phyloP scores from a whole-genome alignment of 257 asterid genomes.

The Solanum boliviense region DNA sequence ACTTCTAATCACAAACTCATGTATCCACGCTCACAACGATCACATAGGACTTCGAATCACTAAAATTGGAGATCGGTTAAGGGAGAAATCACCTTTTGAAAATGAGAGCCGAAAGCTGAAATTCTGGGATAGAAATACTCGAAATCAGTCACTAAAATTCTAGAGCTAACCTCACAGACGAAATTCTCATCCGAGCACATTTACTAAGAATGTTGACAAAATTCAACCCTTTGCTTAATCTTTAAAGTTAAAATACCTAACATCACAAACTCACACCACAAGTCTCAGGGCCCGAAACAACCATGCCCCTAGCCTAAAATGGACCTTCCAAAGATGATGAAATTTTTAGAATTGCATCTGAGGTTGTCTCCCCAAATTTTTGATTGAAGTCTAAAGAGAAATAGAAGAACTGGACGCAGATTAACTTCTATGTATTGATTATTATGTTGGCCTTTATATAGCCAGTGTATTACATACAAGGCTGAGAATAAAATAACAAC shows the following conservation, averaged over 20 bases:
- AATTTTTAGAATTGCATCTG: background rate
- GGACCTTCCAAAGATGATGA: background rate
- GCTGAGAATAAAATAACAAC: too few relatives aligned
- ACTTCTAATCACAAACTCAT: background rate
- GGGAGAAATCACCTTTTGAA: background rate
- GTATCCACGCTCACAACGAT: background rate
- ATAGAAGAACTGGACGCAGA: too few relatives aligned
- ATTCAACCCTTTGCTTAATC: background rate
- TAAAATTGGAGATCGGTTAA: too few relatives aligned
- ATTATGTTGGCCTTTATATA: too few relatives aligned
- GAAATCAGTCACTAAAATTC: background rate
- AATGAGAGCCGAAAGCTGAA: accelerated
- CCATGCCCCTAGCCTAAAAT: background rate
- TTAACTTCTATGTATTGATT: too few relatives aligned
- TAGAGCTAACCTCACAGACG: accelerated
- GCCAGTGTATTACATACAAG: too few relatives aligned
- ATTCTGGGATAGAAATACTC: background rate
- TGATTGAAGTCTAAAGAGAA: too few relatives aligned
- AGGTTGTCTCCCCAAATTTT: background rate
- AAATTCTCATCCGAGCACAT: background rate
- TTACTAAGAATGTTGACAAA: background rate
- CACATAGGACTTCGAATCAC: too few relatives aligned
- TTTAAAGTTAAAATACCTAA: too few relatives aligned
- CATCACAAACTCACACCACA: background rate
- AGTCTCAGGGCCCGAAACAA: background rate